phyloP scores from a whole-genome alignment of 495 filamentous ascomycete genomes.

The Penicillium coffeae region DNA sequence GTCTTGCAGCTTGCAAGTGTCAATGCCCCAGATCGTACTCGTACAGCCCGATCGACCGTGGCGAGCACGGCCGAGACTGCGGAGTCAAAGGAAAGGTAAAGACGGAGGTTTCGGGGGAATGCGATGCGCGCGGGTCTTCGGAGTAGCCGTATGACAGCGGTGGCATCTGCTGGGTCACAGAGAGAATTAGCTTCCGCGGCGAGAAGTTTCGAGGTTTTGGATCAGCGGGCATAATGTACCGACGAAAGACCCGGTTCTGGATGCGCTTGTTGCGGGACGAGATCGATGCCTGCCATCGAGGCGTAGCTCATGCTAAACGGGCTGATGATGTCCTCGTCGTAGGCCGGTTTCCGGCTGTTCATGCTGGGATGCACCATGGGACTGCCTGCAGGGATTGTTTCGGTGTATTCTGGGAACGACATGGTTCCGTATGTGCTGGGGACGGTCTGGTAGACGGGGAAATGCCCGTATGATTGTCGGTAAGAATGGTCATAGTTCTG shows the following conservation, averaged over 20 bases:
- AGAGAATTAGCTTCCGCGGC: slow-evolving; percentile 24
- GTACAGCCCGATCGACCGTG: slow-evolving; percentile 24
- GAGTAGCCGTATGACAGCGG: slow-evolving; percentile 78
- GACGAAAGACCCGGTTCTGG: slow-evolving; percentile 32
- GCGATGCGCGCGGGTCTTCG: slow-evolving; percentile 64
- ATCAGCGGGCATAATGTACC: slow-evolving; percentile 51
- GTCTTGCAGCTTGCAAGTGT: no score
- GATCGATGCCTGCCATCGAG: slow-evolving; percentile 71
- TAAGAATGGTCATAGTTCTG: slow-evolving; percentile 64
- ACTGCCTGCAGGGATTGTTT: slow-evolving; percentile 57
- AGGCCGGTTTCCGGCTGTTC: slow-evolving; percentile 27
- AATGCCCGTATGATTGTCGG: slow-evolving; percentile 59
- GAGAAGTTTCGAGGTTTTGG: slow-evolving; percentile 36
- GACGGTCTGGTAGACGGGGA: slow-evolving; percentile 63
- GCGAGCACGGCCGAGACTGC: slow-evolving; percentile 33
- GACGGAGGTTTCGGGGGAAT: slow-evolving; percentile 32
- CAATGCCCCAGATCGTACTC: no score
- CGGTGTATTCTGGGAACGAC: slow-evolving; percentile 58
- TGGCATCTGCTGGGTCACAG: slow-evolving; percentile 62
- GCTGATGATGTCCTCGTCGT: slow-evolving; percentile 64
- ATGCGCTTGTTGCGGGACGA: slow-evolving; percentile 43
- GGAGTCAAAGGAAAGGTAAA: slow-evolving; percentile 40
- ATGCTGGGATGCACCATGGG: slow-evolving; percentile 56
- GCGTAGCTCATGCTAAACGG: slow-evolving; percentile 75
- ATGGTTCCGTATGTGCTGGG: slow-evolving; percentile 54